These are phyloP conservation scores for Thymus quinquecostatus DNA, from an alignment of 257 asterid genomes.

Conservation along the genomic window DNA sequence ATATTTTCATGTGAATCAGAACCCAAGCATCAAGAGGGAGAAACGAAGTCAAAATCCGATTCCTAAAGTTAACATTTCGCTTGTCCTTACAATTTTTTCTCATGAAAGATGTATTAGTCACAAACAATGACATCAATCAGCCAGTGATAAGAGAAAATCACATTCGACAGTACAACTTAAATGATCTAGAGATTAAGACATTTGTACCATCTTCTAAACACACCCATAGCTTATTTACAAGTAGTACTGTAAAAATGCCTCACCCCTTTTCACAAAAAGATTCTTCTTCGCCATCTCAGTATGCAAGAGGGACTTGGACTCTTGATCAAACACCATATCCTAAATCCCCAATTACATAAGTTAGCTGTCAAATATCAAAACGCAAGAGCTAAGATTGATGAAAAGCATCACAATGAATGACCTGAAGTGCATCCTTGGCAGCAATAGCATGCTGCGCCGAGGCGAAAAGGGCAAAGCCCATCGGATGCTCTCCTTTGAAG, in stretches of 20 bases:
- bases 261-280: slow-evolving; percentile 97
- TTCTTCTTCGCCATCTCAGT: slow-evolving; percentile 99
- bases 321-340: slow-evolving; percentile 93
- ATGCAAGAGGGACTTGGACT: slow-evolving; percentile 84
- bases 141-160: neutral
- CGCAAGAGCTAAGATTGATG: neutral
- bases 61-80: neutral
- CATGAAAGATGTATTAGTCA: neutral
- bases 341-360: slow-evolving; percentile 36
- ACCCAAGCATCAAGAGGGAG: neutral
- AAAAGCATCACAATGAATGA: neutral
- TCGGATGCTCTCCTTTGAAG: slow-evolving; percentile 93
- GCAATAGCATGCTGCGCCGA: slow-evolving; percentile 79
- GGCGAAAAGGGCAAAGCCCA: slow-evolving; percentile 96
- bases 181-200: neutral
- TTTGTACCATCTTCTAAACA: neutral
- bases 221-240: neutral
- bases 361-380: neutral
- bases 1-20: neutral
- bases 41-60: neutral
- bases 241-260: slow-evolving; percentile 24
- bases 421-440: slow-evolving; percentile 95
- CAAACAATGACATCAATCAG: neutral
- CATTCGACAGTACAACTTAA: neutral
- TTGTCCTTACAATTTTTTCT: neutral